Evolutionary conservation across 1,139 yeast species (phyloP), one percentile per base, ranked within the genome.

Genomic region (Kodamaea plutei): DNA sequence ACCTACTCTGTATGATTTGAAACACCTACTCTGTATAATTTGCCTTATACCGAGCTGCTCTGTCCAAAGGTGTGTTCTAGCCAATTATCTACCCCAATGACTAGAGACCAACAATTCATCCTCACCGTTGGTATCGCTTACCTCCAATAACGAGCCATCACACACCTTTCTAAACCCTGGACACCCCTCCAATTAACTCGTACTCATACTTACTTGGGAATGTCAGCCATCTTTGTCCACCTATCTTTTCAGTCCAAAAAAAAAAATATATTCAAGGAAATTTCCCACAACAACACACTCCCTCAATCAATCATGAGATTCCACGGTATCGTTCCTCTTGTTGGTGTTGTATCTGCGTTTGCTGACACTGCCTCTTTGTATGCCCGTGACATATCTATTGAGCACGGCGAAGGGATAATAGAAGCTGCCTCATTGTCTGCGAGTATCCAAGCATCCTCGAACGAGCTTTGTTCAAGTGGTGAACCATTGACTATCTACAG

Each of bases 161-260:
- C n/a, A n/a, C n/a, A n/a, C n/a, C n/a, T n/a, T n/a, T n/a, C n/a
- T n/a, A n/a, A n/a, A n/a, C n/a, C n/a, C n/a, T n/a, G n/a, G n/a
- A n/a, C 20, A 17, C 20, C 20, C 7, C 20, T 17, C 20, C 20
- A 7, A 17, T 17, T 9, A 17, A 7, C 9, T 7, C 9, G 20
- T 17, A 17, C 11, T 21, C 23, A 10, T 27, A 68, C 80, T 35
- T 65, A 75, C 79, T 66, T 64, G 36, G 85, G 84, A 37, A 79
- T 73, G 48, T 78, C 73, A 25, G 79, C 73, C 79, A 73, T 74
- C 35, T 30, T 38, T 11, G 16, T 14, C n/a, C n/a, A n/a, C n/a
- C n/a, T n/a, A n/a, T n/a, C n/a, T n/a, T 8, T 23, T 10, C n/a
- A 8, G 20, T 8, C 8, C 20, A 18, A 5, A 21, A 21, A 21